These are phyloP conservation scores for Ogataea haglerorum DNA, from an alignment of 805 yeast species.

Conservation along the genomic window DNA sequence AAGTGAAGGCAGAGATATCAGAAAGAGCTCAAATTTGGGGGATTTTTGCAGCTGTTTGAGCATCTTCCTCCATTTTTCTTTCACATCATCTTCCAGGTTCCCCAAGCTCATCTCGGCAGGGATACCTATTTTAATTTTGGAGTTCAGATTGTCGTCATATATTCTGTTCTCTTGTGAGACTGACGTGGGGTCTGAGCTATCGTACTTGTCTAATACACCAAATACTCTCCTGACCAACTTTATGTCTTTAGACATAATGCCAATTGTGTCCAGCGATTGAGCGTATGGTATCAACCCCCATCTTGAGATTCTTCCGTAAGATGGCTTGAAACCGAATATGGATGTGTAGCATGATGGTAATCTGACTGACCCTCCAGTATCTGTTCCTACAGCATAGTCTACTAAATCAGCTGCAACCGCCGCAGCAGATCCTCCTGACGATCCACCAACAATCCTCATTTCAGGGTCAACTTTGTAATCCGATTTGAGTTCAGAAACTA, in stretches of 20 bases:
- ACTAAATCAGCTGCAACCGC: slow-evolving; percentile 72
- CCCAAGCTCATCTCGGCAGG: slow-evolving; percentile 62
- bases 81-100: slow-evolving; percentile 48
- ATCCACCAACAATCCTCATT: slow-evolving; percentile 71
- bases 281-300: slow-evolving; percentile 93
- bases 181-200: slow-evolving; percentile 78
- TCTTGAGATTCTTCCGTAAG: slow-evolving; percentile 87
- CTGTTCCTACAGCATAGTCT: slow-evolving; percentile 85
- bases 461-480: slow-evolving; percentile 18
- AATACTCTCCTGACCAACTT: slow-evolving; percentile 47
- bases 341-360: slow-evolving; percentile 89
- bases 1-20: slow-evolving; percentile 70
- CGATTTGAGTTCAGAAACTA: slow-evolving; percentile 17
- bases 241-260: slow-evolving; percentile 60
- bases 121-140: slow-evolving; percentile 58
- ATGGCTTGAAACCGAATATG: slow-evolving; percentile 84
- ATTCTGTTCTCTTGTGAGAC: slow-evolving; percentile 38
- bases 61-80: slow-evolving; percentile 44
- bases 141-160: slow-evolving; percentile 6
- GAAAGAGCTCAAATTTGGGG: slow-evolving; percentile 52
- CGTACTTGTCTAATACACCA: slow-evolving; percentile 53
- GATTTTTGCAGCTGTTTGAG: slow-evolving; percentile 40
- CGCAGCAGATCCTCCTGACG: slow-evolving; percentile 96
- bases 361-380: slow-evolving; percentile 96
- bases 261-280: slow-evolving; percentile 92